Base-by-base conservation (phyloP, 2,329 filamentous ascomycete species). In the Apiospora sp. region DNA sequence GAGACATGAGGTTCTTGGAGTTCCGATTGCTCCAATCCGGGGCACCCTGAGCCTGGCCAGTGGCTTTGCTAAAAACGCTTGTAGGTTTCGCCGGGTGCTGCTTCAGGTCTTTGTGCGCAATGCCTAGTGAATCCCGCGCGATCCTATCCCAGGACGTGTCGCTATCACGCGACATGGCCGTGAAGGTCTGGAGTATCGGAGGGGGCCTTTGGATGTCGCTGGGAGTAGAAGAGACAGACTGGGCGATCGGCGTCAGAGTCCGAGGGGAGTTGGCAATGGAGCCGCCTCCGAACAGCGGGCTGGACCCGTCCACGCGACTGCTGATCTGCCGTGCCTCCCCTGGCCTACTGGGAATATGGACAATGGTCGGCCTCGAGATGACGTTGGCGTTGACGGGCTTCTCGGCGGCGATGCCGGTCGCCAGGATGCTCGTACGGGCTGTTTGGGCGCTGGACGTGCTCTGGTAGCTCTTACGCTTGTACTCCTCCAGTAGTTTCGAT, bases 41-140 rank as follows among this genome's bases (percentile, higher is more conserved):
- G 14, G 30, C n/a, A 10, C 13, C 34, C 19, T 37, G 27, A 22
- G 16, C 58, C 49, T 43, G 71, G 61, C 3, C 46, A 34, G 8
- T 73, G 71, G 49, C 86, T 80, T 37, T 82, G 76, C 14, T 90
- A 75, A 37, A 81, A 80, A 37, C 81, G 69, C 37, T 77, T 73
- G 12, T 30, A 4, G 27, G 30, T 37, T 73, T 27, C 19, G 34
- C 13, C 77, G 74, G 58, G 19, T 19, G 22, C 4, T 24, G 51
- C 49, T 37, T 37, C 30, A 64, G 34, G 24, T 81, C 78, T 49
- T 77, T 77, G 41, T 79, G 78, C 14, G 77, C 74, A 49, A 81
- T 80, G 6, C 79, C 80, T 0, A 81, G 54, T 10, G 79, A 78
- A 72, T 79, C 77, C 46, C 76, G 74, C 14, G 75, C 75, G 6